phyloP scores from a whole-genome alignment of 2,329 filamentous ascomycete genomes.

The Penicillium freii region DNA sequence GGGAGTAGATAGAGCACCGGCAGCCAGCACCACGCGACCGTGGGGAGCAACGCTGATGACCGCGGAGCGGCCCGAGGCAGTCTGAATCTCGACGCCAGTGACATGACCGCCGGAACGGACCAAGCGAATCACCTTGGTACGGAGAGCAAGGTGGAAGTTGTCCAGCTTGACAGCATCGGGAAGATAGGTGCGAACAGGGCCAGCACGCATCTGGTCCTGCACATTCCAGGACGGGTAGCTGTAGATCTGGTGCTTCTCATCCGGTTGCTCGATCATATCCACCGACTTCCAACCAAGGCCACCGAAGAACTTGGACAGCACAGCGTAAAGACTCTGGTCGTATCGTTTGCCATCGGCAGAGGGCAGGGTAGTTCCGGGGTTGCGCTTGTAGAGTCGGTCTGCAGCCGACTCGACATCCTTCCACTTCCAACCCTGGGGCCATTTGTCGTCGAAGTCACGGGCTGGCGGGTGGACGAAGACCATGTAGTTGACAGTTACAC shows the following conservation, averaged over 20 bases:
- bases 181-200: conserved; percentile 70
- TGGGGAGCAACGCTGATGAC: conserved; percentile 59
- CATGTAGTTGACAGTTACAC: conserved; percentile 32
- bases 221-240: conserved; percentile 68
- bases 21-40: conserved; percentile 66
- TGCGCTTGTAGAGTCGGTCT: conserved; percentile 64
- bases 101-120: conserved; percentile 61
- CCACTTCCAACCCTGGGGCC: conserved; percentile 69
- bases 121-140: conserved; percentile 66
- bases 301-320: conserved; percentile 59
- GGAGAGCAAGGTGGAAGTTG: conserved; percentile 67
- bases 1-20: conserved; percentile 67
- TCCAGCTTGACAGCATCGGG: conserved; percentile 57
- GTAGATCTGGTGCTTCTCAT: conserved; percentile 65
- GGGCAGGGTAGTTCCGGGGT: conserved; percentile 66
- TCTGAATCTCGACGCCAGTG: conserved; percentile 50
- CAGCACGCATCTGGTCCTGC: conserved; percentile 63
- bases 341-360: conserved; percentile 67
- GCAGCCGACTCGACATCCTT: conserved; percentile 60
- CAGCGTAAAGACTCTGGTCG: conserved; percentile 64
- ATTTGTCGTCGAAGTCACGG: conserved; percentile 69
- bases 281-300: conserved; percentile 63
- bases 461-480: conserved; percentile 49
- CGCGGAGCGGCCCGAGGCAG: conserved; percentile 49
- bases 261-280: conserved; percentile 58